These are phyloP conservation scores for Amanita exitialis DNA, from an alignment of 768 basidiomycete species.

Conservation along the genomic window DNA sequence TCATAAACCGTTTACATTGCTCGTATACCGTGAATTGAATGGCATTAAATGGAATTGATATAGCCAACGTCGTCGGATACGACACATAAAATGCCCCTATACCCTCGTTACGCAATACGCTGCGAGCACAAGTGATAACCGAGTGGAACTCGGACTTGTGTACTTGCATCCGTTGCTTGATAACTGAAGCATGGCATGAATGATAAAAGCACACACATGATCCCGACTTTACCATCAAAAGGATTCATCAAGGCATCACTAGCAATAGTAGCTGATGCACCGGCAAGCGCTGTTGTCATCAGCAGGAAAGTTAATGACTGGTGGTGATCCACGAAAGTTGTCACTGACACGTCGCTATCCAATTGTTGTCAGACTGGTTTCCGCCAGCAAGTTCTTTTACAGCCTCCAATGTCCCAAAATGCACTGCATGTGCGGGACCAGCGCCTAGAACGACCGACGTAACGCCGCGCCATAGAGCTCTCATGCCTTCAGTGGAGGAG, in stretches of 20 bases:
- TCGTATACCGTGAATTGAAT: constrained; percentile 98
- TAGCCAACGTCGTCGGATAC: constrained; percentile 94
- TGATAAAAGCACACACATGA: background rate
- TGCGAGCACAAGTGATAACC: constrained; percentile 75
- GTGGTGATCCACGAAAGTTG: background rate
- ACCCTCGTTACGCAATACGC: constrained; percentile 82
- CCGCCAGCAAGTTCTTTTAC: constrained; percentile 91
- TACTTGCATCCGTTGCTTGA: constrained; percentile 99
- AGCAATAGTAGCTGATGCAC: constrained; percentile 89
- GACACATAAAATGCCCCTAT: constrained; percentile 93
- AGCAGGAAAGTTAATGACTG: background rate
- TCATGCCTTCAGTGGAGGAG: constrained; percentile 87
- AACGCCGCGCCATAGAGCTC: constrained; percentile 92
- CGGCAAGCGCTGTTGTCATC: constrained; percentile 62
- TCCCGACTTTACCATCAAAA: constrained; percentile 76
- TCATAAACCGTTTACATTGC: constrained; percentile 76
- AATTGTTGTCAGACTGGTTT: constrained; percentile 71
- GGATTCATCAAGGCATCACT: constrained; percentile 99
- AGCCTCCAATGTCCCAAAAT: constrained; percentile 93
- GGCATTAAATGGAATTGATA: constrained; percentile 96
- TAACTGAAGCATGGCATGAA: constrained; percentile 44
- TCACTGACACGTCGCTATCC: constrained; percentile 77
- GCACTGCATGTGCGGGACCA: constrained; percentile 95
- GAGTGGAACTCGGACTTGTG: constrained; percentile 89
- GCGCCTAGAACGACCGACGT: constrained; percentile 94